Base-by-base conservation (phyloP, 768 basidiomycete species). In the Podaxis sp. region DNA sequence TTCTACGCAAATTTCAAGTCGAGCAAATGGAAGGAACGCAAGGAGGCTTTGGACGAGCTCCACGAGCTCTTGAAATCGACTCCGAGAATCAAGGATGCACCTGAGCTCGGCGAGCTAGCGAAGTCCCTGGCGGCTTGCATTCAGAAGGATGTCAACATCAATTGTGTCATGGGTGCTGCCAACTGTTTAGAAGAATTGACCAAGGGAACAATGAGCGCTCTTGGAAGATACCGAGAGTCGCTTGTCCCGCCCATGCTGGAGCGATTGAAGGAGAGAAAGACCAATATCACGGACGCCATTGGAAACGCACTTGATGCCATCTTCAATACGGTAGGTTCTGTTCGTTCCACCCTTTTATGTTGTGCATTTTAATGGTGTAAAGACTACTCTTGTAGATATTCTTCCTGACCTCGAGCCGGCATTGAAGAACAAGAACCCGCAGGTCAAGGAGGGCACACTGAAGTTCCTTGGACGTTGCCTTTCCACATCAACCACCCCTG, bases 11-110 rank as follows among this genome's bases (percentile, higher is more conserved):
- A 83, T 55, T 80, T 99, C 55, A 84, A 87, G 24, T 98, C 97
- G 3, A 87, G 93, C 0, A 98, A 98, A 75, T 99, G 97, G 97
- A 98, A 99, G 71, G 97, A 99, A 66, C 86, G 94, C 43, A 95
- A 98, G 70, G 92, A 96, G 68, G 91, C 85, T 2, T 78, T 98
- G 36, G 95, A 97, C 66, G 93, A 93, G 27, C 80, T 96, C 24
- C 79, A 87, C 50, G 83, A 84, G 2, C 75, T 93, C 38, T 75
- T 98, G 33, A 83, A 84, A 57, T 77, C 85, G 7, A 82, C 89
- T 2, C 87, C 89, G 12, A 84, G 88, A 61, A 90, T 98, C 68
- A 87, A 87, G 68, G 94, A 96, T 68, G 80, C 87, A 1, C 77
- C 89, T 6, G 92, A 92, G 69, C 79, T 97, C 3, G 85, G 81